These are phyloP conservation scores for Mortierella sp. DNA, from an alignment of 371 early-diverging fungal genomes.

Conservation along the genomic window DNA sequence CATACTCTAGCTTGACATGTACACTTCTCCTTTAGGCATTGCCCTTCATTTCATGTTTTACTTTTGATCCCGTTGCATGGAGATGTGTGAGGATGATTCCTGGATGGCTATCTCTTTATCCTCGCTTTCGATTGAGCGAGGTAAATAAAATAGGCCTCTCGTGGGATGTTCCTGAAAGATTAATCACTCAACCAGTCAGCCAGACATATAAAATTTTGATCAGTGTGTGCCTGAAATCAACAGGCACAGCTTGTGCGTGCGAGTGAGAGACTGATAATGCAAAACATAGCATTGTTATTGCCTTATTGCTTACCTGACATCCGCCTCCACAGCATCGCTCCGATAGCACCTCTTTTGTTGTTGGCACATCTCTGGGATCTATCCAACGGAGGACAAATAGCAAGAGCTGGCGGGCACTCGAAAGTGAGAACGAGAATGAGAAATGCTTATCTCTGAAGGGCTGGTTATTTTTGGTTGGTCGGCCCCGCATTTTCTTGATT, in stretches of 20 bases:
- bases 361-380: neutral
- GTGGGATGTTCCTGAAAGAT: neutral
- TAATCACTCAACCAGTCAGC: neutral
- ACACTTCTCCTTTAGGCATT: neutral
- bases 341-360: neutral
- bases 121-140: neutral
- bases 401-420: neutral
- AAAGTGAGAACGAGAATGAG: neutral
- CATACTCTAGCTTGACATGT: no score
- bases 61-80: neutral
- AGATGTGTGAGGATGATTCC: no score
- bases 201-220: neutral
- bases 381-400: neutral
- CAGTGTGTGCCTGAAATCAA: neutral
- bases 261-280: neutral
- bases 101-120: neutral
- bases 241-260: neutral
- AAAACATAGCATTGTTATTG: neutral
- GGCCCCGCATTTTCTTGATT: conserved; percentile 46
- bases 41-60: neutral
- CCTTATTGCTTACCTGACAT: neutral
- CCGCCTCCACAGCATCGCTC: neutral
- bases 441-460: conserved; percentile 33
- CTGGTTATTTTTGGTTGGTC: conserved; percentile 13
- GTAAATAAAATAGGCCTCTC: neutral